These are phyloP conservation scores for Neurospora sp. DNA, from an alignment of 2,329 filamentous ascomycete genomes.

Conservation along the genomic window DNA sequence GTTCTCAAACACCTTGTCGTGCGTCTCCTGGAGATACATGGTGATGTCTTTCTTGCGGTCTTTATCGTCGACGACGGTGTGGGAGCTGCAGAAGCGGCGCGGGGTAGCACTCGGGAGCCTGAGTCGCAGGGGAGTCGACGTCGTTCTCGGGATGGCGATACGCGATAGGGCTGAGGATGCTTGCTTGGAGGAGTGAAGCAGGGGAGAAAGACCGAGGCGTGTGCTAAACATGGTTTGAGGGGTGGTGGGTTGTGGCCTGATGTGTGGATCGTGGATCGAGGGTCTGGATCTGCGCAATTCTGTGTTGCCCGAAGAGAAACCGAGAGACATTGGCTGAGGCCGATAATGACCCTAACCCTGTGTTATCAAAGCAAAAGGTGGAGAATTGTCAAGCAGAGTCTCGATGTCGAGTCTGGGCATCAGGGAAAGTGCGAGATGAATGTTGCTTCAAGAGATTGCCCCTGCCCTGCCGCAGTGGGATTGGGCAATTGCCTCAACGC, in stretches of 20 bases:
- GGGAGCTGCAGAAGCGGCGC: not conserved
- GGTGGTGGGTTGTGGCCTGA: not conserved
- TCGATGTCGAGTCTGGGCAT: not conserved
- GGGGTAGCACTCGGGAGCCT: not conserved
- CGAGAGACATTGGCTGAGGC: not conserved
- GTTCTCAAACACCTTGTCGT: conserved; percentile 60
- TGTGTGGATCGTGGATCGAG: not conserved
- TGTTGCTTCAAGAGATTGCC: not conserved
- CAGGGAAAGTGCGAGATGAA: not conserved
- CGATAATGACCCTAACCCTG: not conserved
- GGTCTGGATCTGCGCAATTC: not conserved
- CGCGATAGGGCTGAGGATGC: not conserved
- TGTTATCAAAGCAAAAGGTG: not conserved
- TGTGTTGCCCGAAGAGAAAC: not conserved
- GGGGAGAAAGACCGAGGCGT: not conserved
- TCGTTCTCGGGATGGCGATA: not conserved
- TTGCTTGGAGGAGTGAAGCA: not conserved
- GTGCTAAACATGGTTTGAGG: not conserved
- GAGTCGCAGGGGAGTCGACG: not conserved
- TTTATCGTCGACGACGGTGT: not conserved
- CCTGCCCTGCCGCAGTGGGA: not conserved
- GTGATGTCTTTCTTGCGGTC: conserved; percentile 30
- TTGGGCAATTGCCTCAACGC: not conserved
- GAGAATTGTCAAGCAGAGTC: not conserved
- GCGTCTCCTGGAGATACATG: conserved; percentile 51